Conservation (phyloP, 1,139 yeast genomes). For the Yamadazyma blattariae region DNA sequence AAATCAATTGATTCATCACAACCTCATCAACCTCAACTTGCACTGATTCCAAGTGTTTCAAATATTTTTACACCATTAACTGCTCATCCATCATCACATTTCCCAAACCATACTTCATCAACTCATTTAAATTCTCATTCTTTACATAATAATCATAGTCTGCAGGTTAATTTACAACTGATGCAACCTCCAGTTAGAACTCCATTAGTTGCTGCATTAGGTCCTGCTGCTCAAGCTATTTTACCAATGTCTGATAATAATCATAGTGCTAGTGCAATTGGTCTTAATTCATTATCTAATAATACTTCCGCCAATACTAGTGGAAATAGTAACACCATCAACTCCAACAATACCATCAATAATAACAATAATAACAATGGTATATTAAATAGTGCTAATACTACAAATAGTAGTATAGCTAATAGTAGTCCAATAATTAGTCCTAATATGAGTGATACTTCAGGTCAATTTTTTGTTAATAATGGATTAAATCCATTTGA, state of each 20-base stretch:
- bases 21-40: constrained; percentile 23
- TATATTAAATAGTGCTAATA: constrained; percentile 1
- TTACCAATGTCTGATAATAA: constrained; percentile 13
- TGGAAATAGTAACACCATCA: no score
- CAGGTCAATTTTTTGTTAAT: constrained; percentile 36
- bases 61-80: constrained; percentile 34
- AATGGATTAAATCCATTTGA: constrained; percentile 44
- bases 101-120: neutral
- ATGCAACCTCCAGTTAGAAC: constrained; percentile 26
- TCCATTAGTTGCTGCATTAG: constrained; percentile 32
- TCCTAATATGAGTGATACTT: constrained; percentile 18
- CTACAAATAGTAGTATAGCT: constrained; percentile 14
- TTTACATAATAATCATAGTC: constrained; percentile 1
- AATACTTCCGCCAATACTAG: no score
- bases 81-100: constrained; percentile 20
- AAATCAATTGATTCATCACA: constrained; percentile 29
- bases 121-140: no score
- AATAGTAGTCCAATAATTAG: constrained; percentile 17
- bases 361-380: neutral
- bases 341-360: no score
- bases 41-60: constrained; percentile 32
- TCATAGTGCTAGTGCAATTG: constrained; percentile 2
- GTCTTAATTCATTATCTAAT: neutral
- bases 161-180: constrained; percentile 5
- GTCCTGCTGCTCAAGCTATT: constrained; percentile 25